These are phyloP conservation scores for Vaccinium darrowii DNA, from an alignment of 148 eudicot species.

Conservation along the genomic window DNA sequence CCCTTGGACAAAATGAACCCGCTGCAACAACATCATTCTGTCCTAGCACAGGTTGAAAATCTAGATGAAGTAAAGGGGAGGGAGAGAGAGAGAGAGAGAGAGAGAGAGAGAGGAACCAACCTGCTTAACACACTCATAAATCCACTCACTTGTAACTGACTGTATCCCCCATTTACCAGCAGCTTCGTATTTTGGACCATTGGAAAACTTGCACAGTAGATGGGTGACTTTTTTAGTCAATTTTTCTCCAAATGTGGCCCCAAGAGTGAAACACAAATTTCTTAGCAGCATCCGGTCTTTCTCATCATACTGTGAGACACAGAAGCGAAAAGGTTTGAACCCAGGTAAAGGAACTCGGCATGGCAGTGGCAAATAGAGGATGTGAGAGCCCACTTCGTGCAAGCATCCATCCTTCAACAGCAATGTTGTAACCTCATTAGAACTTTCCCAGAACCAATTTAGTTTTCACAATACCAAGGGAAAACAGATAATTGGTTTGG, in stretches of 20 bases:
- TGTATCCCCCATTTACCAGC: constrained; percentile 74
- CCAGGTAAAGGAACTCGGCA: constrained; percentile 88
- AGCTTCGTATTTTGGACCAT: constrained; percentile 79
- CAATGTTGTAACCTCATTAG: constrained; percentile 24
- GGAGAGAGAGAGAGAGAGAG: neutral
- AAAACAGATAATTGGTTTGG: neutral
- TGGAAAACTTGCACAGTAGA: constrained; percentile 73
- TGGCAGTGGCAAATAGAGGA: constrained; percentile 90
- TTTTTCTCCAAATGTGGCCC: constrained; percentile 63
- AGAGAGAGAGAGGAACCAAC: constrained; percentile 30
- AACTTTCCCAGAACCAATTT: neutral
- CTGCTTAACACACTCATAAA: constrained; percentile 79
- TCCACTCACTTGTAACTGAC: constrained; percentile 75
- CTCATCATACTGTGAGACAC: constrained; percentile 79
- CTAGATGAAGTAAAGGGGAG: constrained; percentile 1
- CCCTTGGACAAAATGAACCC: constrained; percentile 57
- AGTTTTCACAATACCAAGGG: neutral
- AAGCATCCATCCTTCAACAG: constrained; percentile 61
- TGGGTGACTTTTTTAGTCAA: constrained; percentile 77
- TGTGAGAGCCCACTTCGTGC: constrained; percentile 79
- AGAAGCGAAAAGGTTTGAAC: constrained; percentile 54
- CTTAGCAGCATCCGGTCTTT: constrained; percentile 74
- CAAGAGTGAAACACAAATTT: constrained; percentile 87
- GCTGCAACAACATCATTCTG: constrained; percentile 64
- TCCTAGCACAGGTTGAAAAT: constrained; percentile 19